Percentiles rank a stretch among this genome's conserved stretches.
These are phyloP conservation scores for Fusarium liriodendri DNA, from an alignment of 2,329 filamentous ascomycete genomes.

Conservation along the genomic window DNA sequence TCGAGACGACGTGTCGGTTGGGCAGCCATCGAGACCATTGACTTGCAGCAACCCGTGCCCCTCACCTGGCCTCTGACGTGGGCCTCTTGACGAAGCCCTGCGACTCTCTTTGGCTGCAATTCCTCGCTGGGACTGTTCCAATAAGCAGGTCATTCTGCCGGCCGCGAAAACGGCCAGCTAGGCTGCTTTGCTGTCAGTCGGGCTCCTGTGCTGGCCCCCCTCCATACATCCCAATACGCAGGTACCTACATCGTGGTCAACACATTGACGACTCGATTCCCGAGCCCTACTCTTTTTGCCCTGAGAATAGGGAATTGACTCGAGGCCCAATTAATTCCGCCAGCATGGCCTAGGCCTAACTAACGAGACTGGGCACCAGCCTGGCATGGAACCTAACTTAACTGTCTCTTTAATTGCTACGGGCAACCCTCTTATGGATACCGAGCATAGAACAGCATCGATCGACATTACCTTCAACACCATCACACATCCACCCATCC, in stretches of 20 bases:
- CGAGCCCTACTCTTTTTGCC: not conserved
- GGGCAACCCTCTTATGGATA: conserved; percentile 38
- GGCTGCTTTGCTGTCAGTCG: not conserved
- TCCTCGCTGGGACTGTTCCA: not conserved
- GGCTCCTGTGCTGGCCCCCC: not conserved
- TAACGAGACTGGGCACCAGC: too few species aligned
- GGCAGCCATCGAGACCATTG: not conserved
- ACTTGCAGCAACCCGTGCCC: not conserved
- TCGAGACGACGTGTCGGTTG: not conserved
- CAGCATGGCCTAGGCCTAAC: too few species aligned
- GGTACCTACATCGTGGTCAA: not conserved
- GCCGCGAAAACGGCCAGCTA: not conserved
- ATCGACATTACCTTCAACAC: conserved; percentile 34
- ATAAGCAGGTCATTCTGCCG: not conserved
- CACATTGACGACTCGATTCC: not conserved
- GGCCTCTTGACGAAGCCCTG: not conserved
- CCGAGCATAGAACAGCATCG: conserved; percentile 19
- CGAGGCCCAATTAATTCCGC: conserved; percentile 13
- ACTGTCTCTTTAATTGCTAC: conserved; percentile 31
- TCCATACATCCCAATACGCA: not conserved
- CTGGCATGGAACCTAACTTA: not conserved
- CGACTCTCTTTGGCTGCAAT: not conserved
- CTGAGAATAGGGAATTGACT: not conserved
- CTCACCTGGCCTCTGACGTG: not conserved
- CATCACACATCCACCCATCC: conserved; percentile 25